phyloP scores from a whole-genome alignment of 352 stramenopile species.

The Phytophthora vignae region DNA sequence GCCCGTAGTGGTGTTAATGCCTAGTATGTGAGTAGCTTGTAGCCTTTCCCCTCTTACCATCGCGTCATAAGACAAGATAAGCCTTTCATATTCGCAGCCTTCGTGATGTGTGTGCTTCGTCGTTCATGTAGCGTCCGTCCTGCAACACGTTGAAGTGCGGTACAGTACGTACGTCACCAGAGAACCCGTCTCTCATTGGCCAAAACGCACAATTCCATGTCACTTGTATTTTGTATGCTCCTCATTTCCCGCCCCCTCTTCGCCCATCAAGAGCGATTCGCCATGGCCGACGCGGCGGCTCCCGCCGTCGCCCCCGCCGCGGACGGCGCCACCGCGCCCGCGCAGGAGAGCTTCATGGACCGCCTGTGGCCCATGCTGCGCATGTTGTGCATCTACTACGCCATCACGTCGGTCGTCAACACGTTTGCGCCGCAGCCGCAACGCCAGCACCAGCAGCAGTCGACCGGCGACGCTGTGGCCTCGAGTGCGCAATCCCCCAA shows the following conservation, averaged over 20 bases:
- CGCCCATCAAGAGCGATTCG: background rate
- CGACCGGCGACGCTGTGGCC: background rate
- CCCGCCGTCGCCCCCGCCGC: slow-evolving; percentile 9
- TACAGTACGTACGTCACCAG: background rate
- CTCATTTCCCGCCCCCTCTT: background rate
- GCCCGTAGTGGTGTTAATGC: slow-evolving; percentile 40
- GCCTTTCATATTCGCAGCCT: slow-evolving; percentile 35
- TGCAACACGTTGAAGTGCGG: slow-evolving; percentile 15
- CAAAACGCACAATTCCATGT: background rate
- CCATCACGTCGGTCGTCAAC: slow-evolving; percentile 66
- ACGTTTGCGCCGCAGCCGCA: slow-evolving; percentile 36
- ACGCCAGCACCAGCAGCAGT: background rate
- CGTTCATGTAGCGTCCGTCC: background rate
- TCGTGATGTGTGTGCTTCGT: too few relatives aligned
- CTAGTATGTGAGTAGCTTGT: slow-evolving; percentile 51
- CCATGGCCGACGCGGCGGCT: slow-evolving; percentile 28
- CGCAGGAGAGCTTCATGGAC: slow-evolving; percentile 57
- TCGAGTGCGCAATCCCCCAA: background rate
- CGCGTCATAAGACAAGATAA: slow-evolving; percentile 38
- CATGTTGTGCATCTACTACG: slow-evolving; percentile 87
- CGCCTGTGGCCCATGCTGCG: slow-evolving; percentile 72
- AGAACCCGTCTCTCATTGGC: background rate
- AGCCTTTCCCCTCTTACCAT: slow-evolving; percentile 27
- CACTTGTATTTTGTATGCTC: background rate
- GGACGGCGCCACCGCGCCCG: slow-evolving; percentile 25